These are phyloP conservation scores for Harringtonia lauricola DNA, from an alignment of 2,329 filamentous ascomycete species.

Conservation along the genomic window DNA sequence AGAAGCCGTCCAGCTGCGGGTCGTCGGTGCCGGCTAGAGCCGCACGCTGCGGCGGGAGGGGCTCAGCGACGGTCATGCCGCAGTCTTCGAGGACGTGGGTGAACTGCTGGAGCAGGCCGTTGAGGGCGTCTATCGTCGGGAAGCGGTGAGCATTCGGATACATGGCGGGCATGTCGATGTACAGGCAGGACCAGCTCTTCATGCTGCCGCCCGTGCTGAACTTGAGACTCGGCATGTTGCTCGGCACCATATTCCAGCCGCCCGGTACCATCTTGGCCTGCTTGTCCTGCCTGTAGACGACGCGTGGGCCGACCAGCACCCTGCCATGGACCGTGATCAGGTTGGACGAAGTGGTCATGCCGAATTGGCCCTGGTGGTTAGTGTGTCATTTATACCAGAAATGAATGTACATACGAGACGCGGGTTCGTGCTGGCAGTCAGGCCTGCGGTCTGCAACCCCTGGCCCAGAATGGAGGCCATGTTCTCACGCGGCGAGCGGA, in stretches of 20 bases:
- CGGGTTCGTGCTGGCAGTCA: conserved; percentile 24
- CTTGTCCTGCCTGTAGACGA: conserved; percentile 36
- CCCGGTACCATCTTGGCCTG: conserved; percentile 21
- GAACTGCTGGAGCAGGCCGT: neutral
- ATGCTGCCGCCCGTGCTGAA: conserved; percentile 33
- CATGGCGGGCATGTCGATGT: conserved; percentile 8
- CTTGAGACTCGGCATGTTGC: conserved; percentile 20
- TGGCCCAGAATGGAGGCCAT: conserved; percentile 39
- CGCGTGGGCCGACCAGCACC: conserved; percentile 30
- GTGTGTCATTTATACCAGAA: neutral
- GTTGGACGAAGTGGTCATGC: conserved; percentile 29
- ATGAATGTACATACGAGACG: conserved; percentile 10
- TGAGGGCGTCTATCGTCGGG: neutral
- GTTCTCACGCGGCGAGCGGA: conserved; percentile 43
- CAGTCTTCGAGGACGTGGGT: conserved; percentile 2
- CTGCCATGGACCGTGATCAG: conserved; percentile 55
- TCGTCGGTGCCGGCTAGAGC: neutral
- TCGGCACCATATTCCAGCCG: conserved; percentile 45
- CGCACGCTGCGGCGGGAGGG: neutral
- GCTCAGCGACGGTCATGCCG: conserved; percentile 6
- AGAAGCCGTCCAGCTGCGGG: neutral
- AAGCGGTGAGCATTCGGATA: neutral
- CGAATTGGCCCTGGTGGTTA: conserved; percentile 31
- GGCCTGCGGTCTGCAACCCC: conserved; percentile 37
- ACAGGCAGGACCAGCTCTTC: conserved; percentile 27